phyloP scores from a whole-genome alignment of 1,284 basidiomycete species.

The Boletus sp. region DNA sequence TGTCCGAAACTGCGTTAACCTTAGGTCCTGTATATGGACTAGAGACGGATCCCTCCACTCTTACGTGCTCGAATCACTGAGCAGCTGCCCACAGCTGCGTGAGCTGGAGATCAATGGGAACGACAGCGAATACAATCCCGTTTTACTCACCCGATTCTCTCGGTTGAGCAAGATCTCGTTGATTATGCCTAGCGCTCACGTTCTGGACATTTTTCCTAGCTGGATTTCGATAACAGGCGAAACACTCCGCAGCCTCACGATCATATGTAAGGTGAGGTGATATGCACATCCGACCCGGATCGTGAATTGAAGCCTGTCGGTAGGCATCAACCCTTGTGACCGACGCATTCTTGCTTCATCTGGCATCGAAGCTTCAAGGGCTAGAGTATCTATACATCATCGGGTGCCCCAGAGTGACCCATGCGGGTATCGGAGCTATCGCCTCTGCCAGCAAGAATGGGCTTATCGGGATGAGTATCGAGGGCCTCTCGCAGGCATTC shows the following conservation, averaged over 20 bases:
- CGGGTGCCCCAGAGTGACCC: slow-evolving; percentile 66
- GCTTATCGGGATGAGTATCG: slow-evolving; percentile 52
- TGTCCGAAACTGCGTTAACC: slow-evolving; percentile 55
- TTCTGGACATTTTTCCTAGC: slow-evolving; percentile 44
- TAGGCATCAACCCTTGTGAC: slow-evolving; percentile 55
- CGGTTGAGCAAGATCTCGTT: slow-evolving; percentile 51
- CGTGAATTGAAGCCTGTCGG: neutral
- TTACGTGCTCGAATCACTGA: slow-evolving; percentile 49
- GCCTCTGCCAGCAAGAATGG: slow-evolving; percentile 42
- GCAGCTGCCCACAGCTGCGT: slow-evolving; percentile 38
- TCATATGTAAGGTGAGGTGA: slow-evolving; percentile 61
- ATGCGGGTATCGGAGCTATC: slow-evolving; percentile 51
- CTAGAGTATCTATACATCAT: slow-evolving; percentile 56
- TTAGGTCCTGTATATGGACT: slow-evolving; percentile 67
- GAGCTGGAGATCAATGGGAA: slow-evolving; percentile 70
- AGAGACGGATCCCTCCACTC: slow-evolving; percentile 66
- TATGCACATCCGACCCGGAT: neutral
- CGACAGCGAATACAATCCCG: slow-evolving; percentile 46
- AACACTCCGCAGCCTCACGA: slow-evolving; percentile 50
- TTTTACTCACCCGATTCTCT: slow-evolving; percentile 45
- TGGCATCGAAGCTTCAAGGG: slow-evolving; percentile 45
- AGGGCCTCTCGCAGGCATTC: slow-evolving; percentile 59
- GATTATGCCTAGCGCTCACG: slow-evolving; percentile 63
- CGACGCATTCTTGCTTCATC: slow-evolving; percentile 45
- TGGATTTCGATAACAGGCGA: slow-evolving; percentile 48